Evolutionary conservation across 2,329 filamentous ascomycete species (phyloP), one percentile per base, ranked within the genome.

Genomic region (Venturia pyrina): DNA sequence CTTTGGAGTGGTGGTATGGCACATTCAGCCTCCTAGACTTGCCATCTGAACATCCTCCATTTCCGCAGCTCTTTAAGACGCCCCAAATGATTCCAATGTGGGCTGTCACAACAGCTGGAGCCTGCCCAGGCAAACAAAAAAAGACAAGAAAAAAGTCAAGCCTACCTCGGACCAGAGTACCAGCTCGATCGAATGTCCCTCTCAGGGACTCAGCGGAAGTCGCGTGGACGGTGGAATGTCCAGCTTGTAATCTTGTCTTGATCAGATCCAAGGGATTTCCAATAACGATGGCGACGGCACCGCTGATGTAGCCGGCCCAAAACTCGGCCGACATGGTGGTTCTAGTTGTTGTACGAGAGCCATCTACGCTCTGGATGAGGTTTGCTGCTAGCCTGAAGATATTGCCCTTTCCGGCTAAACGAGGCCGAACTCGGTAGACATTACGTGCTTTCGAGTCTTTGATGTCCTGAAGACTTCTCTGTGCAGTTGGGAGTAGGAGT

Each of bases 221-320:
- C 10, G 61, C 60, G 53, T 64, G 65, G n/a, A 66, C 60, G 19
- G n/a, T 48, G 1, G 37, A 19, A 56, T 60, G 40, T 28, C 82
- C 82, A 44, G 90, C 88, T 81, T 98, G 93, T 2, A 96, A 80
- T 50, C 88, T 89, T 64, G 92, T 90, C 77, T 93, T 93, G 71
- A 92, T 76, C 24, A 92, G 78, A 74, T 93, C 89, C 5, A 97
- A 81, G 3, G 92, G 91, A 72, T 96, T 96, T 68, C 93, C 92
- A 68, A 96, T 89, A 61, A 96, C 79, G 71, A 97, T 97, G 59
- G 91, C 90, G 62, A 88, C 82, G 66, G 89, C 91, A 64, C 93
- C 93, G 73, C 89, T 93, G 68, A 95, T 78, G 76, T 96, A 97
- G 72, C 93, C 92, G 66, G 93, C 90, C 90, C 90, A 96, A 77